Evolutionary conservation across 2,329 filamentous ascomycete genomes (phyloP).

Genomic region (Emergomyces orientalis): DNA sequence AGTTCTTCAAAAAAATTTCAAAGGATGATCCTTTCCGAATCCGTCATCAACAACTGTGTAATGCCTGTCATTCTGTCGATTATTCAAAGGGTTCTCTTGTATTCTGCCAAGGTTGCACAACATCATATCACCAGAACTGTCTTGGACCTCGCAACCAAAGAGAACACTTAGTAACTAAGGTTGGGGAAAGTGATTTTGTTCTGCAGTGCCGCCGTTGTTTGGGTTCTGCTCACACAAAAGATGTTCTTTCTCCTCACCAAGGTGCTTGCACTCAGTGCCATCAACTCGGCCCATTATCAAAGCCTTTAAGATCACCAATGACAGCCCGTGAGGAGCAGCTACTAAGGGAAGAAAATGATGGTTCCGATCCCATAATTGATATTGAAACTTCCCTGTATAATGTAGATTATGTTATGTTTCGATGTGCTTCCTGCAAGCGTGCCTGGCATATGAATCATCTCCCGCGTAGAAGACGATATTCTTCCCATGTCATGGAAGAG

Average conservation of each 20-base stretch:
- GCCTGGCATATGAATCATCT: slow-evolving; percentile 81
- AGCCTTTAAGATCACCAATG: slow-evolving; percentile 62
- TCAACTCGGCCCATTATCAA: slow-evolving; percentile 57
- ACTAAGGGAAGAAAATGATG: slow-evolving; percentile 66
- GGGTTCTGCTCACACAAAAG: slow-evolving; percentile 57
- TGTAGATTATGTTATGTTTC: slow-evolving; percentile 65
- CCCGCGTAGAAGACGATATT: slow-evolving; percentile 38
- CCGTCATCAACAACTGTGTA: slow-evolving; percentile 62
- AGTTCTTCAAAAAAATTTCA: slow-evolving; percentile 59
- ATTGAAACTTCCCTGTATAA: slow-evolving; percentile 66
- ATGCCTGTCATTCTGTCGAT: slow-evolving; percentile 55
- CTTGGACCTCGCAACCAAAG: slow-evolving; percentile 62
- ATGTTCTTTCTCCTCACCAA: slow-evolving; percentile 58
- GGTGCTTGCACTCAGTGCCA: slow-evolving; percentile 64
- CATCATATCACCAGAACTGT: slow-evolving; percentile 73
- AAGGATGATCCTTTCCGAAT: slow-evolving; percentile 57
- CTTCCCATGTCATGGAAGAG: slow-evolving; percentile 14
- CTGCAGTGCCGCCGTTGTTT: slow-evolving; percentile 86
- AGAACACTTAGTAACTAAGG: slow-evolving; percentile 85
- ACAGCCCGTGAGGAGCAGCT: slow-evolving; percentile 75
- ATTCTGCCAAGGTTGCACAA: slow-evolving; percentile 83
- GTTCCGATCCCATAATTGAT: slow-evolving; percentile 62
- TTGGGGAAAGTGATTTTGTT: slow-evolving; percentile 66
- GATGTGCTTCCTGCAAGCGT: slow-evolving; percentile 67
- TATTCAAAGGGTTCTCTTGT: slow-evolving; percentile 60